A percentile compares a stretch with the other conserved stretches of the same genome.
phyloP scores from a whole-genome alignment of 2,329 filamentous ascomycete species.

The Penicillium decumbens region DNA sequence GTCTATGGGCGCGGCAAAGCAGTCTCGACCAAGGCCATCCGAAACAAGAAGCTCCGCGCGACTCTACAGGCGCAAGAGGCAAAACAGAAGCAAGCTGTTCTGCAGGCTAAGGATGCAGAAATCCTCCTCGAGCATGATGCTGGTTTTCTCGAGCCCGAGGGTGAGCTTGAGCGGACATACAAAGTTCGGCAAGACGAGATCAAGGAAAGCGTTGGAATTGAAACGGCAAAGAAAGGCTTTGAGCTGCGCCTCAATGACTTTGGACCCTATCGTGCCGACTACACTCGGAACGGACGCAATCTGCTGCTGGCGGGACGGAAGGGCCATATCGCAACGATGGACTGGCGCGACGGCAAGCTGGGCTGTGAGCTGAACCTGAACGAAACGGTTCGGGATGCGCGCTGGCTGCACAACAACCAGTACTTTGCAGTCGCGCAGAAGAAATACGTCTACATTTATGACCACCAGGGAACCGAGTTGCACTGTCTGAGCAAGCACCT shows the following conservation, averaged over 20 bases:
- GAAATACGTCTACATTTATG: conserved; percentile 96
- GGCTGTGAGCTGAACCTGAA: conserved; percentile 86
- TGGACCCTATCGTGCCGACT: conserved; percentile 84
- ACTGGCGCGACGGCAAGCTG: conserved; percentile 88
- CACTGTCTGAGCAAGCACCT: conserved; percentile 87
- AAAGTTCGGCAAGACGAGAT: conserved; percentile 89
- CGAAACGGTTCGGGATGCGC: conserved; percentile 83
- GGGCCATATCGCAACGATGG: conserved; percentile 92
- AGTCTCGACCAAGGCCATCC: conserved; percentile 67
- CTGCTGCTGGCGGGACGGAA: conserved; percentile 82
- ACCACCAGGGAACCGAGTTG: conserved; percentile 81
- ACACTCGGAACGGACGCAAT: conserved; percentile 82
- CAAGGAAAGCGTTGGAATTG: conserved; percentile 64
- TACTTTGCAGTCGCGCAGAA: conserved; percentile 93
- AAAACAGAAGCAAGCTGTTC: conserved; percentile 74
- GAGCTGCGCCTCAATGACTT: conserved; percentile 77
- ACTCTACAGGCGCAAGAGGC: conserved; percentile 74
- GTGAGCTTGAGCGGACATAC: conserved; percentile 85
- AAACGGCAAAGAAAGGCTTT: conserved; percentile 88
- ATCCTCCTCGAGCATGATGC: conserved; percentile 81
- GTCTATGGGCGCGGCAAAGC: conserved; percentile 79
- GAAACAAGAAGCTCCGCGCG: conserved; percentile 82
- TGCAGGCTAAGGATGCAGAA: conserved; percentile 90
- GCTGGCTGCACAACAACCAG: conserved; percentile 92
- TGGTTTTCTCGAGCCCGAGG: conserved; percentile 84